Conservation (phyloP, 129 eudicot genomes). For the Calendula officinalis region DNA sequence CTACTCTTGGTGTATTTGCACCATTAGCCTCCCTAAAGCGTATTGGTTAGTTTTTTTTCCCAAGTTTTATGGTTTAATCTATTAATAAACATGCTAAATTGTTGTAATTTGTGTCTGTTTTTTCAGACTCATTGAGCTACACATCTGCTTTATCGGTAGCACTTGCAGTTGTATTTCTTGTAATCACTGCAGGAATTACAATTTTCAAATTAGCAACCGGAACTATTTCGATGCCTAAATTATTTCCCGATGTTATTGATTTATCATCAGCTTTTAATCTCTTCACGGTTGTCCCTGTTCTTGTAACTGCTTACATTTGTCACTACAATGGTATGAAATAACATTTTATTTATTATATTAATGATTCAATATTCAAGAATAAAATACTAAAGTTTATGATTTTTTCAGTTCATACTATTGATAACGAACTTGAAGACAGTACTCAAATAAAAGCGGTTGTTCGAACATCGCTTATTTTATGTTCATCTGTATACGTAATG, state of each 20-base stretch:
- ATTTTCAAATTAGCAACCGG: conserved; percentile 60
- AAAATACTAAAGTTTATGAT: conserved; percentile 18
- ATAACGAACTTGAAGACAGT: conserved; percentile 80
- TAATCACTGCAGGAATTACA: conserved; percentile 81
- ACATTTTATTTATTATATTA: background rate
- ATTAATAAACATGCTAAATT: too few relatives aligned
- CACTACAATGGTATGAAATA: conserved; percentile 71
- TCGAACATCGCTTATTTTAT: conserved; percentile 64
- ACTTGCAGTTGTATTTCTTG: conserved; percentile 81
- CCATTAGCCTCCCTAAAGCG: conserved; percentile 92
- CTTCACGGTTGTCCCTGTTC: conserved; percentile 91
- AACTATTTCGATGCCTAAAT: conserved; percentile 64
- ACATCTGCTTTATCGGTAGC: conserved; percentile 95
- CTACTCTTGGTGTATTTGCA: conserved; percentile 72
- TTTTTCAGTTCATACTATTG: conserved; percentile 83
- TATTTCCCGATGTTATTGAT: conserved; percentile 57
- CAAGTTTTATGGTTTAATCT: conserved; percentile 6
- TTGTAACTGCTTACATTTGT: conserved; percentile 87
- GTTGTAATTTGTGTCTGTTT: conserved; percentile 13
- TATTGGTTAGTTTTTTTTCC: conserved; percentile 58
- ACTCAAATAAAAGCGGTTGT: conserved; percentile 65
- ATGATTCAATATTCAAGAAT: background rate
- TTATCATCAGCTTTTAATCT: conserved; percentile 65
- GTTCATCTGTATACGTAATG: conserved; percentile 77
- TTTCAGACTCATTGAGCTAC: conserved; percentile 81